Percentiles rank a stretch among this genome's conserved stretches.
Conservation (phyloP, 768 basidiomycete species). For the Stropharia rugosoannulata region DNA sequence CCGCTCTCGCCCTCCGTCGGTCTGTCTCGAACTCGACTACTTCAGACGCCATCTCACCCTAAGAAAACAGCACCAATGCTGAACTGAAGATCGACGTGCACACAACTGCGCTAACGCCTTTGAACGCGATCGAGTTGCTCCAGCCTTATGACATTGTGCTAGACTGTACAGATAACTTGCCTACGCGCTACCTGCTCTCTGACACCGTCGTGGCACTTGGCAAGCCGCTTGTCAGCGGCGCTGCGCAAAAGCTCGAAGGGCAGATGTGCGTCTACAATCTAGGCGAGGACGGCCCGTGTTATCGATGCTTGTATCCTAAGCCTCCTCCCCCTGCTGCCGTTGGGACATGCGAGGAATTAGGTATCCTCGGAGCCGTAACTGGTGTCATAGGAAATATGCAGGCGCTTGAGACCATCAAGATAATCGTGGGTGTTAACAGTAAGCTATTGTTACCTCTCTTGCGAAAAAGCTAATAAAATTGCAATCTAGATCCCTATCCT, state of each 20-base stretch:
- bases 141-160: constrained; percentile 71
- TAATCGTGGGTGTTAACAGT: constrained; percentile 71
- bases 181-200: constrained; percentile 90
- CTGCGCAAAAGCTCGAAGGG: constrained; percentile 84
- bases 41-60: not conserved
- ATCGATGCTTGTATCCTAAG: constrained; percentile 89
- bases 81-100: constrained; percentile 57
- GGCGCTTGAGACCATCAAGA: constrained; percentile 85
- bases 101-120: constrained; percentile 48
- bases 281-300: constrained; percentile 77
- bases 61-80: constrained; percentile 67
- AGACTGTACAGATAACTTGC: constrained; percentile 94
- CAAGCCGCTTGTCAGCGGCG: constrained; percentile 90
- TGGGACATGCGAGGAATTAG: constrained; percentile 85
- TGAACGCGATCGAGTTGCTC: constrained; percentile 66
- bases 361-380: constrained; percentile 86
- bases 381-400: constrained; percentile 90
- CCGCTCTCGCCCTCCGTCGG: constrained; percentile 67
- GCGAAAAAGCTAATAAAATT: not conserved
- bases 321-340: constrained; percentile 63
- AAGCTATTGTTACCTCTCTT: constrained; percentile 6
- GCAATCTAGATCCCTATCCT: constrained; percentile 52
- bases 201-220: constrained; percentile 74
- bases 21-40: constrained; percentile 24
- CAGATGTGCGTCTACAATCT: constrained; percentile 79